Base-by-base conservation (phyloP, 208 protist genomes). In the Herpetomonas muscarum region DNA sequence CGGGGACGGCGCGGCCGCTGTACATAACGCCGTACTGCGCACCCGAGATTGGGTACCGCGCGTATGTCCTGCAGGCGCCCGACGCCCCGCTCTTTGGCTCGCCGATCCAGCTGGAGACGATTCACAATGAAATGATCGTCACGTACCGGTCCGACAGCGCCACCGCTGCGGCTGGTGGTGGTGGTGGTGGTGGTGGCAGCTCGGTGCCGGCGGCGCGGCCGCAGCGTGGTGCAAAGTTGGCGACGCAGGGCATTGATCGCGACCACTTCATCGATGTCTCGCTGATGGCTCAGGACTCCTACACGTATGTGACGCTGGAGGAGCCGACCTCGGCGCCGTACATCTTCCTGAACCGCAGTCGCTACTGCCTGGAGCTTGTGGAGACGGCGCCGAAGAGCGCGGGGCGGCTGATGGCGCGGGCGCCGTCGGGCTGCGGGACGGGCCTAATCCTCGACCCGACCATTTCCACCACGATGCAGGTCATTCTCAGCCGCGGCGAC, bases 281-380 rank as follows among this genome's bases (percentile, higher is more conserved):
- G 2, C 60, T 96, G 15, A 68, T 79, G 12, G 65, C 72, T 19
- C 60, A 73, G 3, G 81, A 71, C 19, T 62, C 85, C 39, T 92
- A 92, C 73, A 96, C 89, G 2, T 96, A 85, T 63, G 67, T 96
- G 0, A 76, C 84, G 13, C 29, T 96, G 24, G 81, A 93, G 59
- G 69, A 76, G 36, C 71, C 76, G n/a, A 51, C 22, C 44, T 67
- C 76, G 10, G 52, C 65, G 30, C 84, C 89, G n/a, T 90, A 76
- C 58, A 54, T 91, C 10, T 31, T 92, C 50, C 51, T 93, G 26
- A 96, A 96, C 57, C 85, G 89, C 42, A 88, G 83, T 30, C 17
- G 10, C 12, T 74, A 66, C 59, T 1, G 55, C 0, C 59, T 93
- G 2, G 69, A 79, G 31, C 56, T 89, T 37, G 47, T 56, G n/a